These are phyloP conservation scores for Aspergillus phoenicis DNA, from an alignment of 2,329 filamentous ascomycete genomes.

Conservation along the genomic window DNA sequence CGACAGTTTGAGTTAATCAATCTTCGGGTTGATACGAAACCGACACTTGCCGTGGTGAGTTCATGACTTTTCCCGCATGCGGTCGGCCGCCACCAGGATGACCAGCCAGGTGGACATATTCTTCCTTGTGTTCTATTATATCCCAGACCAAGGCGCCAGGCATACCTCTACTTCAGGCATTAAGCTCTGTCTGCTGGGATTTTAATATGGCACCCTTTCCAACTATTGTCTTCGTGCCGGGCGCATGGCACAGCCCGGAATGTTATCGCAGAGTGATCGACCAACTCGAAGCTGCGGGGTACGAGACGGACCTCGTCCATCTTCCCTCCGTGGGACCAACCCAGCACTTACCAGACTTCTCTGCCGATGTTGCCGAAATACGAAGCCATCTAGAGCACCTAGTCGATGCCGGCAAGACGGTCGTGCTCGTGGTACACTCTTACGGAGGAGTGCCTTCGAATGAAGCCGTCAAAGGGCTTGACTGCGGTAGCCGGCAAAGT, in stretches of 20 bases:
- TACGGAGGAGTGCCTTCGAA: conserved; percentile 4
- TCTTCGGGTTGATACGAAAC: no score
- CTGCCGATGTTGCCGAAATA: neutral
- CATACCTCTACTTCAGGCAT: neutral
- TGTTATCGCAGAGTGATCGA: neutral
- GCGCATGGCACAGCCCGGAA: conserved; percentile 10
- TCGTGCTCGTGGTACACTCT: conserved; percentile 11
- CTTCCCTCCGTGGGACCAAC: conserved; percentile 5
- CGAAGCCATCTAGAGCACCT: neutral
- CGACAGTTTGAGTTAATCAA: no score
- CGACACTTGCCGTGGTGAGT: no score
- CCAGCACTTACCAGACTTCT: neutral
- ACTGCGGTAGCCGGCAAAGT: neutral
- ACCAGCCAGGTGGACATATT: no score
- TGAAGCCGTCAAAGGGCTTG: conserved; percentile 1
- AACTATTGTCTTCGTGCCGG: conserved; percentile 9
- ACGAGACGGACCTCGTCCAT: neutral
- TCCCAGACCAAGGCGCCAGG: no score
- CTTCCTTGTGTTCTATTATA: no score
- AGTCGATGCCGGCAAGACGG: neutral
- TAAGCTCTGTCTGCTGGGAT: neutral
- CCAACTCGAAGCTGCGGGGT: neutral
- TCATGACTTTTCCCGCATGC: no score
- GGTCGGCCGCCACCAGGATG: no score
- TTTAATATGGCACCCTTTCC: neutral